Conservation (phyloP, 2,329 filamentous ascomycete species). For the Chrysoporthe cubensis region DNA sequence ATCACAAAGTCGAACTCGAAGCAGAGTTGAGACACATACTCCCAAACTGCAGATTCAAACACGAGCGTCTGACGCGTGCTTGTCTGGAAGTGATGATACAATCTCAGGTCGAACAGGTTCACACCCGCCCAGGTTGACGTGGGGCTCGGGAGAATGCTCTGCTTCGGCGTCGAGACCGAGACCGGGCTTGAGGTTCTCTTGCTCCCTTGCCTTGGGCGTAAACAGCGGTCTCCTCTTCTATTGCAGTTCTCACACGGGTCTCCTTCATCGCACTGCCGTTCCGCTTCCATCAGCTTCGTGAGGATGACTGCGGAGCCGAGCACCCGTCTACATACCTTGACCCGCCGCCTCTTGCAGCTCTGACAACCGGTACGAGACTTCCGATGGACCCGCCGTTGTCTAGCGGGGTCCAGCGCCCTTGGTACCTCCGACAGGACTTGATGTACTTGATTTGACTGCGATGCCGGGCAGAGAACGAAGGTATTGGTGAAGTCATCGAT, state of each 20-base stretch:
- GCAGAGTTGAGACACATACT: constrained; percentile 30
- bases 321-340: constrained; percentile 29
- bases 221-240: constrained; percentile 31
- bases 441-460: background rate
- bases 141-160: background rate
- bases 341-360: constrained; percentile 33
- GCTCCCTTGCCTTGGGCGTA: constrained; percentile 15
- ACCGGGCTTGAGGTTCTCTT: background rate
- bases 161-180: background rate
- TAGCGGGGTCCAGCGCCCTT: constrained; percentile 7
- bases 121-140: constrained; percentile 11
- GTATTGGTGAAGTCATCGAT: constrained; percentile 3
- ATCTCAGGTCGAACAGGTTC: constrained; percentile 31
- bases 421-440: constrained; percentile 6
- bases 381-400: constrained; percentile 31
- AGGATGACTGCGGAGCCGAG: no score
- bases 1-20: constrained; percentile 34
- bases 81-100: constrained; percentile 34
- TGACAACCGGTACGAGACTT: constrained; percentile 33
- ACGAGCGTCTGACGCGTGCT: constrained; percentile 32
- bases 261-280: constrained; percentile 32
- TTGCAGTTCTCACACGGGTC: constrained; percentile 31
- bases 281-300: background rate
- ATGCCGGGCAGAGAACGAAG: constrained; percentile 2
- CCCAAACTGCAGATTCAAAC: constrained; percentile 28